Evolutionary conservation across 2,329 filamentous ascomycete species (phyloP), one percentile per base, ranked within the genome.

Genomic region (Clonostachys rosea): DNA sequence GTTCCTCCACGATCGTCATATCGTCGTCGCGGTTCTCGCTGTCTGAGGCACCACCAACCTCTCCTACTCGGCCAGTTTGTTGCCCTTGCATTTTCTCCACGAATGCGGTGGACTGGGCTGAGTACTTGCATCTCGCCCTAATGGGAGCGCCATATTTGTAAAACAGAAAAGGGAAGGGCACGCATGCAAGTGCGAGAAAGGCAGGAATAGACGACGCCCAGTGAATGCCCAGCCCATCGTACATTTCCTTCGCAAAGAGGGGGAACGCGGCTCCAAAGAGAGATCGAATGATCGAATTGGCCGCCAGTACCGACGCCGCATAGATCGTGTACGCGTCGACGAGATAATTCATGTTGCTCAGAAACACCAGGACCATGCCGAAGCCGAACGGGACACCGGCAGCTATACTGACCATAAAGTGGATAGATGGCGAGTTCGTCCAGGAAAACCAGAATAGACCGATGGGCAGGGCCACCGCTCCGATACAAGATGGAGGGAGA

Each of bases 171-270:
- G 79, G 78, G 50, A 81, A 74, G 0, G 79, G 78, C 1, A 81
- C 68, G 53, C 78, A 82, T 4, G 71, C 73, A 5, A 88, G 62
- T 0, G 84, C 77, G 5, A 89, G 69, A 66, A 89, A 89, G 1
- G 80, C 86, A 1, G 84, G 85, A 12, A 89, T 68, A 0, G 76
- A 78, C 12, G 74, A 79, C 1, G 83, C 86, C 86, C 86, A 89
- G 65, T 88, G 84, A 42, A 86, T 81, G 39, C 84, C 83, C 3
- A 83, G 67, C 45, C 68, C 65, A 2, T 64, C 34, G 58, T 75
- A 76, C 69, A 76, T 74, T 20, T 60, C 44, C 1, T 69, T 71
- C 1, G 83, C 84, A 62, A 87, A 87, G 0, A 87, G 70, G 0
- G 84, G 84, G 64, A 88, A 87, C 0, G 76, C 80, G 2, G 81